phyloP scores from a whole-genome alignment of 331 rosid genomes.

The Quercus tomentella region DNA sequence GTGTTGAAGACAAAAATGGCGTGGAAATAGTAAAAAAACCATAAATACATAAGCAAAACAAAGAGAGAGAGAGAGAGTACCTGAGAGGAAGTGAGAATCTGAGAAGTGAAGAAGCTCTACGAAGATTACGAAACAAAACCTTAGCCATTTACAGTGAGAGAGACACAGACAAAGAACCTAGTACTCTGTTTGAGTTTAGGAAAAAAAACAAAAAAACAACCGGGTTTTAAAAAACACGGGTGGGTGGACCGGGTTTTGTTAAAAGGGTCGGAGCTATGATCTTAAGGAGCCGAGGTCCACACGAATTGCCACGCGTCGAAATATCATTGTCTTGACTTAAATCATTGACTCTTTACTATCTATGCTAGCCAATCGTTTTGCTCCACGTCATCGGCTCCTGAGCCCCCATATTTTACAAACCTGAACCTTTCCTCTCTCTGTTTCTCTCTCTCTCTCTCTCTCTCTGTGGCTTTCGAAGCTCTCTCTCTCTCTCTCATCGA shows the following conservation, averaged over 20 bases:
- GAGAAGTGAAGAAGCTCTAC: conserved; percentile 39
- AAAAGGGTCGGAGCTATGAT: conserved; percentile 15
- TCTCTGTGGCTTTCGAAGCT: conserved; percentile 29
- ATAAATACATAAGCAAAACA: not conserved
- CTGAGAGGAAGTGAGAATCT: conserved; percentile 31
- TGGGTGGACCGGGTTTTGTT: conserved; percentile 24
- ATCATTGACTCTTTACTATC: conserved; percentile 45
- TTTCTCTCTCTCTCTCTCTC: conserved; percentile 11
- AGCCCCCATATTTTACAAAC: conserved; percentile 56
- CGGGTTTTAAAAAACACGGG: conserved; percentile 17
- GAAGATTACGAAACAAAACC: conserved; percentile 31
- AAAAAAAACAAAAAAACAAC: not conserved
- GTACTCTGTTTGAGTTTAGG: not conserved
- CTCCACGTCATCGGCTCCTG: conserved; percentile 39
- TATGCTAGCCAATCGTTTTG: not conserved
- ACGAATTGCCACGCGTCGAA: conserved; percentile 30
- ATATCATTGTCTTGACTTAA: not conserved
- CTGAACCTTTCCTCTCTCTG: conserved; percentile 29
- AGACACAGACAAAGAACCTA: no score
- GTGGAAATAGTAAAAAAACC: not conserved
- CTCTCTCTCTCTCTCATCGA: conserved; percentile 32
- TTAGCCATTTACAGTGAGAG: conserved; percentile 37
- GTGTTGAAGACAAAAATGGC: not conserved
- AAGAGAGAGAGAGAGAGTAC: conserved; percentile 23
- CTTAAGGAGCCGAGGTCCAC: conserved; percentile 20